Evolutionary conservation across 495 filamentous ascomycete species (phyloP).

Genomic region (Talaromyces adpressus): DNA sequence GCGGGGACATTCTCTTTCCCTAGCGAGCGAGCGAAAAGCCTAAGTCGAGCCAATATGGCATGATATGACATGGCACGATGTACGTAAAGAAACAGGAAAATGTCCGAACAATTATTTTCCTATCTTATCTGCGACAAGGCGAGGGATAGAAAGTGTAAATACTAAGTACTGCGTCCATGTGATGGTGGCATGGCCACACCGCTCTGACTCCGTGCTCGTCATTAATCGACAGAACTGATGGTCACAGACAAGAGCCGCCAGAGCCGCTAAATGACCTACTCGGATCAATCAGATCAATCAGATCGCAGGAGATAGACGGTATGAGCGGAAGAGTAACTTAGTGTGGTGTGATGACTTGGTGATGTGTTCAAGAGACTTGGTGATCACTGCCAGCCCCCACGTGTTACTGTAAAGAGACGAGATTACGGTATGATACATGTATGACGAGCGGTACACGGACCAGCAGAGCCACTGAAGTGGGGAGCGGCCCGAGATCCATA

Average conservation of each 20-base stretch:
- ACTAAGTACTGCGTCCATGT: not conserved
- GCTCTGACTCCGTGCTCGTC: not conserved
- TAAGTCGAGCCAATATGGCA: not conserved
- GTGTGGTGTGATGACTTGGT: not conserved
- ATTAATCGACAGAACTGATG: not conserved
- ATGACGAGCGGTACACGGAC: not conserved
- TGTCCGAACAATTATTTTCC: not conserved
- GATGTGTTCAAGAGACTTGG: not conserved
- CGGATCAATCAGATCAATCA: not conserved
- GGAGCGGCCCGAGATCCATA: not conserved
- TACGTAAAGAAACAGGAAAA: not conserved
- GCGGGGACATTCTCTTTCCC: not conserved
- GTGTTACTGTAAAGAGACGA: not conserved
- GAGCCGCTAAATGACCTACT: not conserved
- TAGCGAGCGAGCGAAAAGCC: not conserved
- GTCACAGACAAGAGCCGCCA: not conserved
- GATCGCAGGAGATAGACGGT: not conserved
- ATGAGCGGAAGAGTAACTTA: not conserved
- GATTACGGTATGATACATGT: not conserved
- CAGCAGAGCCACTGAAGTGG: not conserved
- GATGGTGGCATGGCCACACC: not conserved
- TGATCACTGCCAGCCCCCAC: not conserved
- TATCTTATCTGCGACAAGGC: not conserved
- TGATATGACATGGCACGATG: not conserved
- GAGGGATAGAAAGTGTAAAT: not conserved